A percentile compares a stretch with the other conserved stretches of the same genome.
Conservation (phyloP, 1,284 basidiomycete genomes). For the Ceratobasidium papillatum region DNA sequence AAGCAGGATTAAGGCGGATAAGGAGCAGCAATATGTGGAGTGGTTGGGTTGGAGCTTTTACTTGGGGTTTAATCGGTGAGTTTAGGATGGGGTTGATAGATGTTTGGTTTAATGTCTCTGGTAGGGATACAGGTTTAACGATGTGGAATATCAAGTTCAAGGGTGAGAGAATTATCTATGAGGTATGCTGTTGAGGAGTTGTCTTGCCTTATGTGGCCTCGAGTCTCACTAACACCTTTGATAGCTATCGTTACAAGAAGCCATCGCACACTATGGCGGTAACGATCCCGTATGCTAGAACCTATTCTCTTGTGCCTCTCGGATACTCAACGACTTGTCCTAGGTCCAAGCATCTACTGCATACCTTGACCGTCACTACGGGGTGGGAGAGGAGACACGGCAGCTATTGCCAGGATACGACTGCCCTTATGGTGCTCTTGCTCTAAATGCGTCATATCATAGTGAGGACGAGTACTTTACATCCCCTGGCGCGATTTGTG, state of each 20-base stretch:
- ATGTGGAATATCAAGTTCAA: constrained; percentile 72
- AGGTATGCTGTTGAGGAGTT: constrained; percentile 53
- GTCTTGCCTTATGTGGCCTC: background rate
- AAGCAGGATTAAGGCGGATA: constrained; percentile 65
- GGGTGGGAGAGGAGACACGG: constrained; percentile 57
- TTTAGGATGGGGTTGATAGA: background rate
- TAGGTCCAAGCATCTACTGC: constrained; percentile 65
- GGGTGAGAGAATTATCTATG: constrained; percentile 69
- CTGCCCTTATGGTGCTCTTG: constrained; percentile 68
- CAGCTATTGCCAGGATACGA: constrained; percentile 59
- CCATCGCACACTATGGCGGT: constrained; percentile 53
- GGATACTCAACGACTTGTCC: background rate
- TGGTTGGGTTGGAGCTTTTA: constrained; percentile 75
- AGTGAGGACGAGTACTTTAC: constrained; percentile 56
- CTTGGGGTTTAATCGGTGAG: constrained; percentile 67
- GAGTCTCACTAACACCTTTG: background rate
- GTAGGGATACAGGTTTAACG: constrained; percentile 56
- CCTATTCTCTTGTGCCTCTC: background rate
- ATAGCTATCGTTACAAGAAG: constrained; percentile 57
- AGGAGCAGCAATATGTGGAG: constrained; percentile 61
- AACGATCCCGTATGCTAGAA: constrained; percentile 59
- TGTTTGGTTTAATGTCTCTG: background rate
- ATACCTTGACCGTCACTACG: constrained; percentile 72
- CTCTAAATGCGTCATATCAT: constrained; percentile 66
- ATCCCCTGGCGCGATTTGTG: constrained; percentile 64